These are phyloP conservation scores for Pistacia atlantica DNA, from an alignment of 345 rosid genomes.

Conservation along the genomic window DNA sequence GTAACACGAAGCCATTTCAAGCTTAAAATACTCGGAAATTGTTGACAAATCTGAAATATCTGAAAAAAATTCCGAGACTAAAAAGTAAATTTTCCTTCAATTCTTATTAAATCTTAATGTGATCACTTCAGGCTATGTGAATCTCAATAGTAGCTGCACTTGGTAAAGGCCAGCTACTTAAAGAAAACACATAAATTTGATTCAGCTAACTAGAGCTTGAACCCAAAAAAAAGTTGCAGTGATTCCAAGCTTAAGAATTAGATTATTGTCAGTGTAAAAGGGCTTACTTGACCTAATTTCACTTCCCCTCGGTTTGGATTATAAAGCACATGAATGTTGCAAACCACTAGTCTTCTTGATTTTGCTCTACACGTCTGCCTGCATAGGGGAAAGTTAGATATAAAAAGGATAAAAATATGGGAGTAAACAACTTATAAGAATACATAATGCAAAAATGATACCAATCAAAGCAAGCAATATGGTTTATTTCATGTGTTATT, in stretches of 20 bases:
- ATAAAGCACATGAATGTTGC: constrained; percentile 77
- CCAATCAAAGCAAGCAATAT: not conserved
- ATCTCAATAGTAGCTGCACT: not conserved
- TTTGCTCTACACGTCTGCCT: constrained; percentile 53
- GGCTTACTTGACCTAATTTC: constrained; percentile 79
- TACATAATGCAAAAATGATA: not conserved
- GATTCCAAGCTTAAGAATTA: constrained; percentile 10
- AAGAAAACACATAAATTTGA: not conserved
- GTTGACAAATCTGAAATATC: not conserved
- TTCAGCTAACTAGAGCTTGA: not conserved
- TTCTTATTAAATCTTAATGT: not conserved
- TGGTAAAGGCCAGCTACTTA: not conserved
- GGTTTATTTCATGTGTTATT: not conserved
- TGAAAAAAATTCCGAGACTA: not conserved
- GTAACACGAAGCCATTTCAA: too few species aligned
- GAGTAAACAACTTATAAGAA: constrained; percentile 8
- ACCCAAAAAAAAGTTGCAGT: not conserved
- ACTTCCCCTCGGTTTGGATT: constrained; percentile 73
- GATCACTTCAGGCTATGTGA: not conserved
- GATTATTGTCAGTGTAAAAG: constrained; percentile 6
- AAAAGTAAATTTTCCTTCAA: not conserved
- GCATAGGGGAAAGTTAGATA: constrained; percentile 43
- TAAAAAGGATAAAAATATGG: constrained; percentile 22
- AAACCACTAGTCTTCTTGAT: constrained; percentile 60
- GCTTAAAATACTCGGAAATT: not conserved